These are phyloP conservation scores for Zygnema cylindricum DNA, from an alignment of 139 green algal genomes.

Conservation along the genomic window DNA sequence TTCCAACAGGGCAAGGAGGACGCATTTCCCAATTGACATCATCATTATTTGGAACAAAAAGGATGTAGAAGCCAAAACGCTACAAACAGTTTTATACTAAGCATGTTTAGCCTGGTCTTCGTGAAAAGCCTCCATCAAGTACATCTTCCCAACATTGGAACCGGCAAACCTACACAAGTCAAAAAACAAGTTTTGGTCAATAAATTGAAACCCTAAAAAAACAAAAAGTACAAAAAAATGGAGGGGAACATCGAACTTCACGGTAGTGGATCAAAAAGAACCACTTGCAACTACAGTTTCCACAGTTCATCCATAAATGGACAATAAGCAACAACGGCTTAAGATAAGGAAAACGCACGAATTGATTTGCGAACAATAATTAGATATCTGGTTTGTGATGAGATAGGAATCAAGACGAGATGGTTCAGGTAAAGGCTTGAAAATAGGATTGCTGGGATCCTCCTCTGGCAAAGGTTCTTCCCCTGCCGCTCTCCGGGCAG, in stretches of 20 bases:
- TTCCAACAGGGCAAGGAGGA: no score
- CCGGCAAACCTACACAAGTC: conserved; percentile 51
- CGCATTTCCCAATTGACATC: no score
- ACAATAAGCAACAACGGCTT: conserved; percentile 10
- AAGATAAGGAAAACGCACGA: conserved; percentile 17
- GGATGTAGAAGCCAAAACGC: conserved; percentile 87
- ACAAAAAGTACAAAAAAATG: conserved; percentile 2
- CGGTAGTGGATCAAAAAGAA: conserved; percentile 80
- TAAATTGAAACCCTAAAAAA: not conserved
- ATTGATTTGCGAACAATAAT: conserved; percentile 67
- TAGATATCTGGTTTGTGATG: conserved; percentile 73
- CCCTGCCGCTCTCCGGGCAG: conserved; percentile 72
- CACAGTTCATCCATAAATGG: not conserved
- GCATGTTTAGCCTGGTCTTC: conserved; percentile 31
- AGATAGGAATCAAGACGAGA: conserved; percentile 88
- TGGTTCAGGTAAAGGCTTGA: conserved; percentile 89
- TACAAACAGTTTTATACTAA: conserved; percentile 72
- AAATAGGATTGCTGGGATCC: conserved; percentile 79
- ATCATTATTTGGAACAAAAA: no score
- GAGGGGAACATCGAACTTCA: not conserved
- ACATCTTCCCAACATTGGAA: conserved; percentile 56
- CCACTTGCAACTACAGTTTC: conserved; percentile 11
- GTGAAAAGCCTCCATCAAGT: conserved; percentile 61
- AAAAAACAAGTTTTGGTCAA: not conserved
- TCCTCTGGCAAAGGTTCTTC: conserved; percentile 96